Evolutionary conservation across 306 rosid genomes (phyloP), one percentile per base, ranked within the genome.

Genomic region (Carpinus viminea): DNA sequence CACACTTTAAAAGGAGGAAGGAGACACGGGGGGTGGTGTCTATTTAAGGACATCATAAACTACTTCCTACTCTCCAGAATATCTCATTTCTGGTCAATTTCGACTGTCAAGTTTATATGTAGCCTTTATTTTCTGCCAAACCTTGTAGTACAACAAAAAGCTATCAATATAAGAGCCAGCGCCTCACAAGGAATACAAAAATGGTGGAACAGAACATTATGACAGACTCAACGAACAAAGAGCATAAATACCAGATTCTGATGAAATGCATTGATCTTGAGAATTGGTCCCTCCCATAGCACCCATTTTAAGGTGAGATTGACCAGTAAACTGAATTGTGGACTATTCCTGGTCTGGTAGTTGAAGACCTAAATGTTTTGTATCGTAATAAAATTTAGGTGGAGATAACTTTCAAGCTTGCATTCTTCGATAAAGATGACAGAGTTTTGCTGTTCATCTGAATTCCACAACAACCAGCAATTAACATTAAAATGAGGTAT

Each of bases 201-300:
- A 66, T 36, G 18, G 76, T 26, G 28, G 53, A 31, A 5, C n/a
- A 43, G 47, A 43, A 3, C 16, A 59, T 4, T 45, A 64, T 3
- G 9, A 46, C 15, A 65, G 12, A 61, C 57, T 56, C 64, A 65
- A 11, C 2, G 7, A 66, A 66, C 24, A 11, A n/a, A 11, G 53
- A 65, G 20, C 8, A 50, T 12, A 18, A n/a, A 56, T 83, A 86
- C 89, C 83, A 26, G 87, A 86, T 74, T 86, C 85, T 9, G 87
- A 86, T 48, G 87, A 86, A 71, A 70, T 69, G 55, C 89, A 74
- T 60, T 68, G 89, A 74, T 73, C 85, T 77, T 78, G 79, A 51
- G 70, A 57, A 74, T 74, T 78, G 50, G 62, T 77, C 69, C 79
- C 78, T 75, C 75, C 79, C 36, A 78, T 61, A 26, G 68, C 74